Evolutionary conservation across 1,284 basidiomycete genomes (phyloP).

Genomic region (Tilletia caries): DNA sequence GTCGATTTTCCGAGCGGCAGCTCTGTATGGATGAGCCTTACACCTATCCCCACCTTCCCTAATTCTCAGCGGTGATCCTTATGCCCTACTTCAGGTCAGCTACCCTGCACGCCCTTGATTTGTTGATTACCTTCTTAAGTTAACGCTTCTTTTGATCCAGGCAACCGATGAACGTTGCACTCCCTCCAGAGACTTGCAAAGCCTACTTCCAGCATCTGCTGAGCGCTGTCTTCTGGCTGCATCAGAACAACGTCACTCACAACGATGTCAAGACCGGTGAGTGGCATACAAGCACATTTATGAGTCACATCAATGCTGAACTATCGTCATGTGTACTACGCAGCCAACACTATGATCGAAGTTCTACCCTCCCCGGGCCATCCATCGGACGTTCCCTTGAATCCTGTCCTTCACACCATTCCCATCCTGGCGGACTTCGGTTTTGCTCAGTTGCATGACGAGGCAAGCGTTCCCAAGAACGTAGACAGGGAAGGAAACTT

Average conservation of each 20-base stretch:
- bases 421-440: slow-evolving; percentile 33
- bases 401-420: slow-evolving; percentile 17
- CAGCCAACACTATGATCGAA: slow-evolving; percentile 21
- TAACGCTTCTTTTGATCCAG: slow-evolving; percentile 19
- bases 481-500: slow-evolving; percentile 31
- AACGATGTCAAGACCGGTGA: slow-evolving; percentile 46
- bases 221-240: slow-evolving; percentile 38
- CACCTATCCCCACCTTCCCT: neutral
- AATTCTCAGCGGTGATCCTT: slow-evolving; percentile 20
- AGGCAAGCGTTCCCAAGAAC: slow-evolving; percentile 28
- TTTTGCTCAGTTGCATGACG: slow-evolving; percentile 39
- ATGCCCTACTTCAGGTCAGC: slow-evolving; percentile 30
- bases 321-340: too few species aligned
- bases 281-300: too few species aligned
- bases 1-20: neutral
- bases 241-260: slow-evolving; percentile 35
- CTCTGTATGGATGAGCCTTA: too few species aligned
- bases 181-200: slow-evolving; percentile 29
- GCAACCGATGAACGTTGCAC: slow-evolving; percentile 41
- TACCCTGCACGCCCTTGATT: neutral
- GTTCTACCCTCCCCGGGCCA: slow-evolving; percentile 14
- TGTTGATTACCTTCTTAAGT: neutral
- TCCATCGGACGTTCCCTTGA: slow-evolving; percentile 11
- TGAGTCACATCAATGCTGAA: neutral
- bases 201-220: slow-evolving; percentile 38